Percentiles rank a stretch among this genome's conserved stretches.
Evolutionary conservation across 441 rosid genomes (phyloP).

Genomic region (Eruca vesicaria): DNA sequence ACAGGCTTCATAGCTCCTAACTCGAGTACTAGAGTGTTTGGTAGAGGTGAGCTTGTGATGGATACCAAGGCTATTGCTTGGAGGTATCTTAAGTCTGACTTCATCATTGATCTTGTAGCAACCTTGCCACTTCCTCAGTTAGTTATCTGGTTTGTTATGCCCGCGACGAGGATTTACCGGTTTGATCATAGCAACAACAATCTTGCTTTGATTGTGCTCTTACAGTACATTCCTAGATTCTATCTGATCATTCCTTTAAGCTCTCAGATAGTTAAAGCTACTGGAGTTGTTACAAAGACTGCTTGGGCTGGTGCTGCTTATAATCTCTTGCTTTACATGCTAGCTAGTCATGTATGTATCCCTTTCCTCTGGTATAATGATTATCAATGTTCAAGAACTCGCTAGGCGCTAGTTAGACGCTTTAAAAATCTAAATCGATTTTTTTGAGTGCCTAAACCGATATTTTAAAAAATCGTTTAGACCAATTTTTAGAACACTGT

Average conservation of each 20-base stretch:
- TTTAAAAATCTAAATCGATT: too few relatives aligned
- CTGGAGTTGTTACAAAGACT: conserved; percentile 88
- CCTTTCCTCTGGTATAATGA: not conserved
- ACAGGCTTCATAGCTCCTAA: conserved; percentile 87
- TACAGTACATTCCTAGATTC: conserved; percentile 85
- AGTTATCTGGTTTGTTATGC: conserved; percentile 81
- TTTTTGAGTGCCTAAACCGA: too few relatives aligned
- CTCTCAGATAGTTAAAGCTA: conserved; percentile 81
- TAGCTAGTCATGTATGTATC: conserved; percentile 87
- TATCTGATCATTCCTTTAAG: conserved; percentile 89
- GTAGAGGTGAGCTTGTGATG: conserved; percentile 96
- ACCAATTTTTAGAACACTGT: too few relatives aligned
- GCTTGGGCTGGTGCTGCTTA: conserved; percentile 99
- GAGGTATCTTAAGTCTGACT: conserved; percentile 76
- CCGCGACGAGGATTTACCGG: conserved; percentile 58
- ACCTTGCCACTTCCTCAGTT: conserved; percentile 96
- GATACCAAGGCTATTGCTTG: conserved; percentile 74
- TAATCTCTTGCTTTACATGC: conserved; percentile 80
- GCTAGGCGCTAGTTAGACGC: too few relatives aligned
- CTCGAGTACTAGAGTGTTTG: conserved; percentile 72
- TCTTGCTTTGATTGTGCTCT: conserved; percentile 78
- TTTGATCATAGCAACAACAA: conserved; percentile 71
- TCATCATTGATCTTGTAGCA: conserved; percentile 84
- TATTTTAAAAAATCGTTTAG: too few relatives aligned
- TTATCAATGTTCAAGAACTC: too few relatives aligned